Evolutionary conservation across 371 early-diverging fungal species (phyloP).

Genomic region (Rhizopus arrhizus): DNA sequence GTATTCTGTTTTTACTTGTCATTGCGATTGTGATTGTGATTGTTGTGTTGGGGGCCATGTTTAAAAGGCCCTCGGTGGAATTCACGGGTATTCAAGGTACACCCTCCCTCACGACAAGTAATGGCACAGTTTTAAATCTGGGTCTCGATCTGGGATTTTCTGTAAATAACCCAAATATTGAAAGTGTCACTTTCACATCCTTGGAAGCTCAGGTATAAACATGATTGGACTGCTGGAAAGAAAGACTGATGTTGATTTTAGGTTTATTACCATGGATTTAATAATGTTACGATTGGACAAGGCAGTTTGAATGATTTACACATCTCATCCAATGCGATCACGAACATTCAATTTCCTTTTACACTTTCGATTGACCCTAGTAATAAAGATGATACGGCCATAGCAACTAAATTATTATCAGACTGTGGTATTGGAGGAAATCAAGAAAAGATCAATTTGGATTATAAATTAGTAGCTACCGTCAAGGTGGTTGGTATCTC

Average conservation of each 20-base stretch:
- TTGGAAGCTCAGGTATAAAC: constrained; percentile 55
- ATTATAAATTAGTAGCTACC: constrained; percentile 58
- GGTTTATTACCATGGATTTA: constrained; percentile 56
- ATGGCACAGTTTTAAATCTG: constrained; percentile 28
- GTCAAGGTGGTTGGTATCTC: constrained; percentile 49
- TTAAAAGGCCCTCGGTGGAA: constrained; percentile 42
- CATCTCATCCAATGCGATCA: constrained; percentile 47
- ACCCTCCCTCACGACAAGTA: constrained; percentile 28
- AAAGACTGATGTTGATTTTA: constrained; percentile 17
- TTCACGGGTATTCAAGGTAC: constrained; percentile 39
- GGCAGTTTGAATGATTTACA: constrained; percentile 50
- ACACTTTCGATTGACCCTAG: constrained; percentile 34
- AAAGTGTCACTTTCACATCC: constrained; percentile 57
- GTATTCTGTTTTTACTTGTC: constrained; percentile 38
- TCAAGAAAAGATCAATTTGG: constrained; percentile 36
- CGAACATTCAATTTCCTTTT: constrained; percentile 53
- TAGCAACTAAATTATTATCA: constrained; percentile 44
- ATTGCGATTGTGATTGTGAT: constrained; percentile 41
- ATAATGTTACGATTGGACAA: constrained; percentile 47
- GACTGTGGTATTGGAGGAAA: constrained; percentile 50
- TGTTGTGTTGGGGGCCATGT: constrained; percentile 44
- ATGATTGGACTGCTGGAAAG: background rate
- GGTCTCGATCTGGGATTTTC: constrained; percentile 41
- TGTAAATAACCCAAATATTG: constrained; percentile 60
- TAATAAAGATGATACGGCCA: constrained; percentile 30